Evolutionary conservation across 2,329 filamentous ascomycete species (phyloP), one percentile per base, ranked within the genome.

Genomic region (Aspergillus sp.): DNA sequence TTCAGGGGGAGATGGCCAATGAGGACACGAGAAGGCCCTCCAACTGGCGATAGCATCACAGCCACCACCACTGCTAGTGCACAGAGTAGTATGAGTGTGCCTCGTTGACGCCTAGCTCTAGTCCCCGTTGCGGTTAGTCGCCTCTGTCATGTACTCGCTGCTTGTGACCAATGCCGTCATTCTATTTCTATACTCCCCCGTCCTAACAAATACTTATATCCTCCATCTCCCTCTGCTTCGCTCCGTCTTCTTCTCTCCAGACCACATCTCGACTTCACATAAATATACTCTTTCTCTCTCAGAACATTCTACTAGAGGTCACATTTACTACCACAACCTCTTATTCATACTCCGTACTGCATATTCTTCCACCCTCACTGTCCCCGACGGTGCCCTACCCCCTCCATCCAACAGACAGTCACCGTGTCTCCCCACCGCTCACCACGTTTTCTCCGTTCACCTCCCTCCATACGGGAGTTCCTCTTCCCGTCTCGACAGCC

Each of bases 401-500:
- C n/a, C 26, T 30, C 26, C 10, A 30, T 4, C 26, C 26, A 30
- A 30, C 26, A 30, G 53, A 54, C 60, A 54, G 60, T 62, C 65
- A 67, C 61, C 1, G 53, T 71, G 67, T 69, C 68, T 57, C 60
- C 61, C 42, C 57, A 45, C 42, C 60, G 59, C 50, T 57, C 60
- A 3, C 60, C 40, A 17, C 40, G 16, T 19, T 20, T 13, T 4
- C 10, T 22, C 5, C 19, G 36, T 63, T 60, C 50, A 61, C 55
- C 58, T 19, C 38, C 54, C 53, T 52, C 60, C 24, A 24, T 60
- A 14, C 50, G 53, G 51, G 64, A 65, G 46, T 56, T 52, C 43
- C 26, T 64, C 30, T 52, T 56, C 49, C 55, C 35, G 35, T n/a
- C 51, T 36, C 61, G 54, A 43, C 53, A 46, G 9, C 14, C 14